Base-by-base conservation (phyloP, 768 basidiomycete species). In the Strobilomyces echinocephalus region DNA sequence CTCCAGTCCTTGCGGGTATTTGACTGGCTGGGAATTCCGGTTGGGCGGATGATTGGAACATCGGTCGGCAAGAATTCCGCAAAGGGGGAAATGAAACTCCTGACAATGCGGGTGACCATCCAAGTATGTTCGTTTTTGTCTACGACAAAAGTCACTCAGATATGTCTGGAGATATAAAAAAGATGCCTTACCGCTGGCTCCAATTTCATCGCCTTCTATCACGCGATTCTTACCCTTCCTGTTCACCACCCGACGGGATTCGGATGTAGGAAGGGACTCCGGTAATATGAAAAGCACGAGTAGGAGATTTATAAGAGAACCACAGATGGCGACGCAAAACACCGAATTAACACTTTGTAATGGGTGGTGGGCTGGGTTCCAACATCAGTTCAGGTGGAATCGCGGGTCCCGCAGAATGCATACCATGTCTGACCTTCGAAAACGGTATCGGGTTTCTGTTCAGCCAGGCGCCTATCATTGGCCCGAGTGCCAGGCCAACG, bases 401-500 rank as follows among this genome's bases (percentile, higher is more conserved):
- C 21, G 34, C 21, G 28, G 57, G 57, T 49, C 8, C 18, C 38
- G 14, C 21, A 28, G n/a, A 41, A 46, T 20, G 35, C 46, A 18
- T 54, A 71, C 68, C 46, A 46, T 48, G 50, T 30, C 62, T 69
- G 24, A 70, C 64, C 28, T 52, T 60, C 44, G 73, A 56, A 52
- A 69, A 66, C 8, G 64, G 26, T 46, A 74, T 54, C 7, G 80
- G 76, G 55, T 78, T 69, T 15, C 69, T 68, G 61, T 84, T 79
- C 47, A 83, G 56, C 60, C 75, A 72, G 33, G 74, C 73, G 24
- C 85, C 76, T 51, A 94, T 77, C 66, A 84, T 79, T 26, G 93
- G 92, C 1, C 93, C 93, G 2, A 83, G 61, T 0, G 92, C 83
- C 51, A 94, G 76, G 5, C 92, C 93, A 34, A 85, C 68, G 72